Evolutionary conservation across 495 filamentous ascomycete species (phyloP), one percentile per base, ranked within the genome.

Genomic region (Tuber brumale): DNA sequence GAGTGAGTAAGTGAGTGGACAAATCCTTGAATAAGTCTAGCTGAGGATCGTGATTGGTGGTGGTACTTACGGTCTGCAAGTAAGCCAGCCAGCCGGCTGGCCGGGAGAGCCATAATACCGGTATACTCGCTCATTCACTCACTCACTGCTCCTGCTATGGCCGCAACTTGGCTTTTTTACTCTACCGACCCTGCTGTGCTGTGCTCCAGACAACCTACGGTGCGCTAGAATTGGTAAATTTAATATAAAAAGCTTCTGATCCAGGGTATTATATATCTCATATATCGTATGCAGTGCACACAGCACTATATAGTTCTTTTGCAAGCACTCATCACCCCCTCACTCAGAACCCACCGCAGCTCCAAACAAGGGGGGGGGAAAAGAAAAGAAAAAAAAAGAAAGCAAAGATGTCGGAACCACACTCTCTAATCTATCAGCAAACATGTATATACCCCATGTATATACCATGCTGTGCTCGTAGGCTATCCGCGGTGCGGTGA

Each of bases 311-410:
- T 14, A 57, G 23, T 23, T 57, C 23, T 57, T 57, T 57, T 27
- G 23, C 48, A 27, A 27, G 48, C 48, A n/a, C 23, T n/a, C 2
- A 39, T 39, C 37, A 39, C 48, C 45, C 43, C 18, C 18, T 48
- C 45, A 48, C 19, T 21, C 18, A 12, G 48, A n/a, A 21, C 8
- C 51, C 10, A 14, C n/a, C 51, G 51, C n/a, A 31, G 10, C 51
- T 75, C 46, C 69, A 75, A 73, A 51, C 31, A 42, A 71, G n/a
- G 37, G 37, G 8, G 48, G 9, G 4, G 61, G 10, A 48, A 51
- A 69, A 37, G 41, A 35, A 72, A 66, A 42, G 7, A 57, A 51
- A 45, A 45, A 78, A 74, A 74, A 71, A 76, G 72, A 72, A 61
- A 71, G 75, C 35, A 81, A 74, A 70, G 76, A 61, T 27, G 10